A percentile compares a stretch with the other conserved stretches of the same genome.
phyloP scores from a whole-genome alignment of 345 rosid species.

The Euphorbia pulcherrima region DNA sequence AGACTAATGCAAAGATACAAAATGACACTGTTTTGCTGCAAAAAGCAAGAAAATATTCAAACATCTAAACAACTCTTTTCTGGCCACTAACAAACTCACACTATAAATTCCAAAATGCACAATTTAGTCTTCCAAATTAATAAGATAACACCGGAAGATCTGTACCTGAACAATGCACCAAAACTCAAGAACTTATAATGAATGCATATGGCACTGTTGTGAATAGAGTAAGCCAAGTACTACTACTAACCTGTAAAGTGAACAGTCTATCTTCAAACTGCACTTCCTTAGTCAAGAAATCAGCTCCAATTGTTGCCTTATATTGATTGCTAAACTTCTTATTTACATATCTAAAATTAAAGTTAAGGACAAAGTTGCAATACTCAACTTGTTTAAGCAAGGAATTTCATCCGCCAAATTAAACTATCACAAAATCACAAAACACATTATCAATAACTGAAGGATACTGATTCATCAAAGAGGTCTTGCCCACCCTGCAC shows the following conservation, averaged over 20 bases:
- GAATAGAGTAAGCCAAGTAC: not conserved
- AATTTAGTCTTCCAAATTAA: not conserved
- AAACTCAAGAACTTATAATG: not conserved
- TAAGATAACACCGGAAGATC: not conserved
- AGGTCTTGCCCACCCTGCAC: constrained; percentile 31
- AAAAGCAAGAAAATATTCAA: not conserved
- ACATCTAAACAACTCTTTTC: not conserved
- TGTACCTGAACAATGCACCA: not conserved
- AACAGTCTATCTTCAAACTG: constrained; percentile 34
- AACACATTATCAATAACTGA: not conserved
- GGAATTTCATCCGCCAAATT: not conserved
- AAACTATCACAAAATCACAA: not conserved
- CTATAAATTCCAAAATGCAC: not conserved
- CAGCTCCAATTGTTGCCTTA: constrained; percentile 33
- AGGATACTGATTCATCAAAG: constrained; percentile 36
- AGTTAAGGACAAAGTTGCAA: constrained; percentile 4
- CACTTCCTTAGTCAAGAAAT: constrained; percentile 31
- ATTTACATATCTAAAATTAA: constrained; percentile 24
- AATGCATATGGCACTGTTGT: not conserved
- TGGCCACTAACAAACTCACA: not conserved
- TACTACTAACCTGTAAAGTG: constrained; percentile 27
- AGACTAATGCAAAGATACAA: not conserved
- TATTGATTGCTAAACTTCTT: constrained; percentile 32
- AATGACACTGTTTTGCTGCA: not conserved
- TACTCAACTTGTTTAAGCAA: not conserved